phyloP scores from a whole-genome alignment of 2,329 filamentous ascomycete genomes.

The Amauroascus verrucosus region DNA sequence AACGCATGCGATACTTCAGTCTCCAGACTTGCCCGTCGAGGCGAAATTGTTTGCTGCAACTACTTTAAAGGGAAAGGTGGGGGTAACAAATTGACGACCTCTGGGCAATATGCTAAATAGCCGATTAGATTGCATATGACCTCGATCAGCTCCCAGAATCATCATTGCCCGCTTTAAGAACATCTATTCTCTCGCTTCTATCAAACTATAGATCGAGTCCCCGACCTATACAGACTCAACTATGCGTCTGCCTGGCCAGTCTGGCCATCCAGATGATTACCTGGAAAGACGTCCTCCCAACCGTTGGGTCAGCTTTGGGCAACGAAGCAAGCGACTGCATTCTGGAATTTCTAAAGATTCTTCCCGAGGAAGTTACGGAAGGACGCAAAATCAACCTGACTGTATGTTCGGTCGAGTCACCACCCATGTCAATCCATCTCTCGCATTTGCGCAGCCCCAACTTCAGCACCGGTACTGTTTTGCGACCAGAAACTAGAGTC shows the following conservation, averaged over 20 bases:
- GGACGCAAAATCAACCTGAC: conserved; percentile 98
- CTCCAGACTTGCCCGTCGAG: conserved; percentile 62
- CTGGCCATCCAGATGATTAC: conserved; percentile 91
- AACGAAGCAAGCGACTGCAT: conserved; percentile 68
- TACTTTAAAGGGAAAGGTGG: conserved; percentile 94
- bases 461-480: conserved; percentile 19
- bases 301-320: conserved; percentile 66
- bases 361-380: conserved; percentile 97
- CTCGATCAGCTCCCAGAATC: conserved; percentile 73
- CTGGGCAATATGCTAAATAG: conserved; percentile 1
- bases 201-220: conserved; percentile 72
- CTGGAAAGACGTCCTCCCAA: conserved; percentile 85
- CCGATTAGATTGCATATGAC: conserved; percentile 80
- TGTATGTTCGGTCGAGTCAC: conserved; percentile 64
- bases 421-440: conserved; percentile 38
- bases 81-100: conserved; percentile 17
- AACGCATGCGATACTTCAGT: conserved; percentile 77
- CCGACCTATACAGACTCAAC: conserved; percentile 73
- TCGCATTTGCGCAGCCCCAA: conserved; percentile 29
- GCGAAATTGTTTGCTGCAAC: conserved; percentile 93
- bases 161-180: conserved; percentile 65
- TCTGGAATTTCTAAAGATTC: conserved; percentile 89
- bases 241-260: conserved; percentile 89
- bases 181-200: conserved; percentile 71
- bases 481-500: conserved; percentile 30